Evolutionary conservation across 139 green algal species (phyloP).

Genomic region (Diplosphaera chodatii): DNA sequence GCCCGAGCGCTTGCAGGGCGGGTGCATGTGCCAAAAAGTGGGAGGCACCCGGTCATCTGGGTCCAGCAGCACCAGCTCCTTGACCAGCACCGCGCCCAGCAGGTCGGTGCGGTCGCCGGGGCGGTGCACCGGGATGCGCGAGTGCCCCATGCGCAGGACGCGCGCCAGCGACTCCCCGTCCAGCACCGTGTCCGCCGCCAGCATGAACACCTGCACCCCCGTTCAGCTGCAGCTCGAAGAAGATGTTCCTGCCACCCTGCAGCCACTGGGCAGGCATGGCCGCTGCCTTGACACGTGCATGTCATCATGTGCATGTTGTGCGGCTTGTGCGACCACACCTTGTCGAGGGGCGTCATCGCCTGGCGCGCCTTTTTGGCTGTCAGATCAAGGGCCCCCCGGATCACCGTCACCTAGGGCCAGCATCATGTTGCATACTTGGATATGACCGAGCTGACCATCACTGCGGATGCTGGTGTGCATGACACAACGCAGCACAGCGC

Average conservation of each 20-base stretch:
- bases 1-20: too few relatives aligned
- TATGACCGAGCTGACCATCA: too few relatives aligned
- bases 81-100: slow-evolving; percentile 77
- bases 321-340: too few relatives aligned
- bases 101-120: slow-evolving; percentile 36
- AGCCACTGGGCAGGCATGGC: too few relatives aligned
- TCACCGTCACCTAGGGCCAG: slow-evolving; percentile 28
- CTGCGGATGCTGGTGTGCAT: too few relatives aligned
- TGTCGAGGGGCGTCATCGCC: slow-evolving; percentile 86
- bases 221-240: too few relatives aligned
- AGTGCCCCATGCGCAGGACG: slow-evolving; percentile 75
- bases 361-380: slow-evolving; percentile 68
- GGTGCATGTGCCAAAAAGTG: too few relatives aligned
- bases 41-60: not conserved
- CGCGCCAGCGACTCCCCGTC: slow-evolving; percentile 46
- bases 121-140: slow-evolving; percentile 71
- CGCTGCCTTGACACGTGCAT: too few relatives aligned
- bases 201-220: slow-evolving; percentile 74
- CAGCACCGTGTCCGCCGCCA: slow-evolving; percentile 54
- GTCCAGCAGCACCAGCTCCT: slow-evolving; percentile 69
- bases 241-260: too few relatives aligned
- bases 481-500: too few relatives aligned
- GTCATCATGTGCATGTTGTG: too few relatives aligned
- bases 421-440: too few relatives aligned
- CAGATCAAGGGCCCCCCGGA: slow-evolving; percentile 82